Base-by-base conservation (phyloP, 805 yeast species). In the Cyberlindnera xishuangbannaensis region DNA sequence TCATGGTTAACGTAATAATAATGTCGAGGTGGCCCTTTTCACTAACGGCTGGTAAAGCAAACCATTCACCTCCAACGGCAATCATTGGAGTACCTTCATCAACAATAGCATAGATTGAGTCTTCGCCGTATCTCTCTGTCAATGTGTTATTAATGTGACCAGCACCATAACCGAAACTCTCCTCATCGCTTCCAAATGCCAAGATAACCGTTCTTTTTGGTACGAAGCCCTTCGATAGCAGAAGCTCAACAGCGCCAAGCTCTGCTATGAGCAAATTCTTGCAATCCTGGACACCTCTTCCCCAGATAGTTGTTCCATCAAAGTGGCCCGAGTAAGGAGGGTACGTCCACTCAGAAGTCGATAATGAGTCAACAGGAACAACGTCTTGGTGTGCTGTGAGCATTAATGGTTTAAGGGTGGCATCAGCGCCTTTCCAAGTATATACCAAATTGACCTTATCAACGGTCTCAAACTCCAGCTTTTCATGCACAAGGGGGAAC, bases 381-480 rank as follows among this genome's bases (percentile, higher is more conserved):
- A 79, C 84, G 49, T 83, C 94, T 54, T 74, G 81, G 53, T 84
- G 95, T 1, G 90, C 88, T 48, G 81, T 73, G 31, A 83, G 61
- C 56, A 84, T 50, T 18, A 78, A 45, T 11, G 95, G 94, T 52
- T 79, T 77, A 41, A 78, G 59, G 4, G 53, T 37, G 9, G 46
- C 24, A 30, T 70, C 49, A 5, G 71, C 53, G 5, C 94, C 92
- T 39, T 66, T 50, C 72, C 83, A 73, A 13, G 83, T 76, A 51
- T 63, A 68, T 2, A 84, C 63, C 34, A 84, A 59, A 3, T 83
- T 85, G 42, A 73, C 72, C 6, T 73, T 64, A 53, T 82, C 82
- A 34, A 81, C 72, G 14, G 58, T 65, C 39, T 69, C 74, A 11
- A 78, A 64, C 28, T 69, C 61, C 36, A 78, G 58, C n/a, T 62